Evolutionary conservation across 768 basidiomycete species (phyloP).

Genomic region (Tylopilus rubrobrunneus): DNA sequence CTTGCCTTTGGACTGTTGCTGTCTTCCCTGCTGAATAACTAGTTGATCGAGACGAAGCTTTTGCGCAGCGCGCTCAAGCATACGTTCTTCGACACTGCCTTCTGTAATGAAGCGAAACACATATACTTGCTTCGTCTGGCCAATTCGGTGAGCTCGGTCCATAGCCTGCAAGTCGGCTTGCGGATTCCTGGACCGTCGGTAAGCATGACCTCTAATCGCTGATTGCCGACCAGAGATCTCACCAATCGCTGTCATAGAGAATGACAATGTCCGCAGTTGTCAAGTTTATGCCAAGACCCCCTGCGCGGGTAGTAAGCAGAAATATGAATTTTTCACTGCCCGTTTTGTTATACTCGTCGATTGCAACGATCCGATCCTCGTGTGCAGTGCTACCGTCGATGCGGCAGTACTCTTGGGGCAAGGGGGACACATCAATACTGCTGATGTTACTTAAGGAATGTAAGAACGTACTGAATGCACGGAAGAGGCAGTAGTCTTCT

Average conservation of each 20-base stretch:
- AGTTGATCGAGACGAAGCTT: slow-evolving; percentile 93
- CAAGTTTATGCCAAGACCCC: slow-evolving; percentile 95
- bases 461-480: slow-evolving; percentile 67
- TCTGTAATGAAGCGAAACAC: slow-evolving; percentile 84
- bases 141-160: slow-evolving; percentile 97
- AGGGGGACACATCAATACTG: slow-evolving; percentile 2
- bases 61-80: slow-evolving; percentile 88
- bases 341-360: slow-evolving; percentile 97
- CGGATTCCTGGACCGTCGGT: slow-evolving; percentile 67
- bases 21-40: slow-evolving; percentile 93
- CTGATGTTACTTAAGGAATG: neutral
- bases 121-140: slow-evolving; percentile 87
- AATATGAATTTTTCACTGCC: slow-evolving; percentile 96
- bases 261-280: slow-evolving; percentile 95
- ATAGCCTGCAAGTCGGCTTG: slow-evolving; percentile 99
- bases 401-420: slow-evolving; percentile 78
- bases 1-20: slow-evolving; percentile 74
- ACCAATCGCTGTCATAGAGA: slow-evolving; percentile 97
- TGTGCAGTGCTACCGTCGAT: slow-evolving; percentile 96
- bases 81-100: slow-evolving; percentile 88
- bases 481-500: slow-evolving; percentile 95
- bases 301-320: slow-evolving; percentile 92
- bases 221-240: slow-evolving; percentile 14
- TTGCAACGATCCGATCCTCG: slow-evolving; percentile 91
- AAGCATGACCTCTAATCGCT: neutral